These are phyloP conservation scores for Scutellaria baicalensis DNA, from an alignment of 257 asterid species.

Conservation along the genomic window DNA sequence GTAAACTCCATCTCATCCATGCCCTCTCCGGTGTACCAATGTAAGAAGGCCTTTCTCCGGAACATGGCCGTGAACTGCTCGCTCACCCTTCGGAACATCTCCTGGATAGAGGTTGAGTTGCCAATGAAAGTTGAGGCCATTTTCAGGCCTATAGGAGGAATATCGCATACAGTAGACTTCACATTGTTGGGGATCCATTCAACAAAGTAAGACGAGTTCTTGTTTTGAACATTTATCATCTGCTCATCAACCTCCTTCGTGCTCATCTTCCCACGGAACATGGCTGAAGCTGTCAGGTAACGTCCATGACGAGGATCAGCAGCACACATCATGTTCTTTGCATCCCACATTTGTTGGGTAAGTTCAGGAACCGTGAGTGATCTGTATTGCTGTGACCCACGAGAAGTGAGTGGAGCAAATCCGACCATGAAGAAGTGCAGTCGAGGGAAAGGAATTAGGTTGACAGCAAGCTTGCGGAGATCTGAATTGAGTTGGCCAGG, in stretches of 20 bases:
- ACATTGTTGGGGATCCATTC: conserved; percentile 48
- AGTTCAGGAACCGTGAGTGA: conserved; percentile 43
- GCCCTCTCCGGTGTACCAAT: conserved; percentile 50
- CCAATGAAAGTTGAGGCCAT: conserved; percentile 43
- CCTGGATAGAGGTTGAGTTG: conserved; percentile 42
- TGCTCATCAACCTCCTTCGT: conserved; percentile 42
- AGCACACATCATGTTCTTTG: conserved; percentile 41
- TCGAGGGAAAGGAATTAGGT: conserved; percentile 39
- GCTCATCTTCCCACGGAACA: conserved; percentile 47
- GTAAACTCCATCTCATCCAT: conserved; percentile 54
- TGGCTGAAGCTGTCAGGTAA: conserved; percentile 40
- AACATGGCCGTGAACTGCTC: conserved; percentile 47
- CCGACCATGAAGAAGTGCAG: conserved; percentile 48
- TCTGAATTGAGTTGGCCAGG: conserved; percentile 44
- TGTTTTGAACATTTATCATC: conserved; percentile 41
- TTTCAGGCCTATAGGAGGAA: conserved; percentile 35
- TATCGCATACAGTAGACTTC: conserved; percentile 38
- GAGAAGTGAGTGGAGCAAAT: conserved; percentile 39
- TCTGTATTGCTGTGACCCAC: conserved; percentile 45
- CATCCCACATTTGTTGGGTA: conserved; percentile 46
- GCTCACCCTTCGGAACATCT: conserved; percentile 42
- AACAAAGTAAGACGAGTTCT: conserved; percentile 36
- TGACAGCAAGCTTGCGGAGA: conserved; percentile 45
- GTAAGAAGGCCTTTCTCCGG: conserved; percentile 47
- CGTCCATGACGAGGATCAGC: conserved; percentile 41